Conservation (phyloP, 2,329 filamentous ascomycete species). For the Cordyceps militaris region DNA sequence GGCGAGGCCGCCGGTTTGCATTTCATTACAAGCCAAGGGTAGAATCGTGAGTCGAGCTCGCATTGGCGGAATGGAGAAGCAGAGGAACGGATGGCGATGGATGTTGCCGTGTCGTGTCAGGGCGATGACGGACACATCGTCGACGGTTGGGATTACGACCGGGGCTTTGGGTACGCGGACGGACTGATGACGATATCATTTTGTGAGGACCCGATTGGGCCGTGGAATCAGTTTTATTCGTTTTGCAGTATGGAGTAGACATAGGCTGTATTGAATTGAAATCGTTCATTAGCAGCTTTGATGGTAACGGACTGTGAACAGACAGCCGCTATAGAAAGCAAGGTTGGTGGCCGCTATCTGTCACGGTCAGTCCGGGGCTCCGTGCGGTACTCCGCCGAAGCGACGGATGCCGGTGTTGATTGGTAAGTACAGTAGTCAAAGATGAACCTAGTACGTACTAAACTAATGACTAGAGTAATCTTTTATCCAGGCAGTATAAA, state of each 20-base stretch:
- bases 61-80: no score
- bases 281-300: background rate
- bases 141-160: no score
- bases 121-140: no score
- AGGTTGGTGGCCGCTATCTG: background rate
- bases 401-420: no score
- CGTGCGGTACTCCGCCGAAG: background rate
- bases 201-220: background rate
- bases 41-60: background rate
- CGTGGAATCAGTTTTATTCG: no score
- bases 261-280: background rate
- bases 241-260: no score
- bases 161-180: background rate
- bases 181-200: background rate
- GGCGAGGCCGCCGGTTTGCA: background rate
- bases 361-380: background rate
- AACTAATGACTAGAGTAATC: no score
- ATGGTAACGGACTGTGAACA: background rate
- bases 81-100: no score
- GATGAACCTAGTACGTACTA: no score
- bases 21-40: background rate
- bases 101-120: no score
- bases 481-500: no score
- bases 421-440: no score
- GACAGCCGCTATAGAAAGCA: background rate